Evolutionary conservation across 495 filamentous ascomycete species (phyloP).

Genomic region (Delitschia confertaspora): DNA sequence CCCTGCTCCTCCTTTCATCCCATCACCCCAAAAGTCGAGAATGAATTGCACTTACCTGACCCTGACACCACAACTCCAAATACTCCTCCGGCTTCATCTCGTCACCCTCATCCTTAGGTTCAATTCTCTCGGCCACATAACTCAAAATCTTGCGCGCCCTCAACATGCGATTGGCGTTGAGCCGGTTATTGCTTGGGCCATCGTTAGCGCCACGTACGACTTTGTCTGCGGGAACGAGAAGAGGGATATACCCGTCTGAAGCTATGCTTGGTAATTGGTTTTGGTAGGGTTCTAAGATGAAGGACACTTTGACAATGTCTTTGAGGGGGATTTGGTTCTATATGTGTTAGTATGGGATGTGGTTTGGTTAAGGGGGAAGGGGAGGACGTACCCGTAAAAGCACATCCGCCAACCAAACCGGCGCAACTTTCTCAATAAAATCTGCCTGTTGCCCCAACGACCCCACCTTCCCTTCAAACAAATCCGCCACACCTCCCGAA

Average conservation of each 20-base stretch:
- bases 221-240: constrained; percentile 18
- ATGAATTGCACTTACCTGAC: constrained; percentile 54
- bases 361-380: background rate
- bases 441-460: constrained; percentile 69
- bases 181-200: constrained; percentile 58
- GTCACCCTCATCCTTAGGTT: constrained; percentile 50
- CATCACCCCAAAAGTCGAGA: too few species aligned
- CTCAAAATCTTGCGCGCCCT: constrained; percentile 88
- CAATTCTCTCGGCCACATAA: constrained; percentile 87
- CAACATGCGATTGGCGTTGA: constrained; percentile 96
- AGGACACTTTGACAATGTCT: constrained; percentile 89
- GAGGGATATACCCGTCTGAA: constrained; percentile 31
- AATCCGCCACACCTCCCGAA: constrained; percentile 80
- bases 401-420: constrained; percentile 89
- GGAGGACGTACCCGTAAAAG: constrained; percentile 54
- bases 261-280: constrained; percentile 54
- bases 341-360: background rate
- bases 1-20: constrained; percentile 1
- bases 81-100: constrained; percentile 79
- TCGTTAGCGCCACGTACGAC: constrained; percentile 22
- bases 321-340: constrained; percentile 77
- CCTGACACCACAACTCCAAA: constrained; percentile 87
- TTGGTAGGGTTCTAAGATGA: constrained; percentile 77
- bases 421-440: constrained; percentile 71
- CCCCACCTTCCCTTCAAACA: constrained; percentile 81